A percentile compares a stretch with the other conserved stretches of the same genome.
Conservation (phyloP, 106 monocot genomes). For the Dendrobium officinale region DNA sequence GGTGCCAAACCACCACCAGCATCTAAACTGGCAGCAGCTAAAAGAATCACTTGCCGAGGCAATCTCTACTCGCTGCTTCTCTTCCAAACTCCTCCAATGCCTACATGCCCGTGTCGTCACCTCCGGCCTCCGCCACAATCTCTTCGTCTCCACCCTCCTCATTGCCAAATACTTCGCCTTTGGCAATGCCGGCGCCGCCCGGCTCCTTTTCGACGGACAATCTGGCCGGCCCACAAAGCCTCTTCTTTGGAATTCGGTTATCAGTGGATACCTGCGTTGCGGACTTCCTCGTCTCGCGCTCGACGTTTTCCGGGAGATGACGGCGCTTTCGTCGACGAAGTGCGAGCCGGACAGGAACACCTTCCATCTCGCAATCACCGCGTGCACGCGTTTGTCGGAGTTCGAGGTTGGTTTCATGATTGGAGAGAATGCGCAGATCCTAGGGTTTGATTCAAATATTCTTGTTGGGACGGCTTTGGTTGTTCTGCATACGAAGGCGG, state of each 20-base stretch:
- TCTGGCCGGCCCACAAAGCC: conserved; percentile 16
- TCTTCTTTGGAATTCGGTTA: conserved; percentile 65
- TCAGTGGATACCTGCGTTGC: conserved; percentile 36
- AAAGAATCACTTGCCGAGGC: conserved; percentile 55
- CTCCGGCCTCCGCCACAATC: conserved; percentile 45
- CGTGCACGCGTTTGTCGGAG: conserved; percentile 33
- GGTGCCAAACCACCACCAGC: background rate
- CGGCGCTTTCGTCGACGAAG: background rate
- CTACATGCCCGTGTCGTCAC: conserved; percentile 34
- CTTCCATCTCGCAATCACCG: conserved; percentile 48
- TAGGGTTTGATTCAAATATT: conserved; percentile 34
- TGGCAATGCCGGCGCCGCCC: conserved; percentile 16
- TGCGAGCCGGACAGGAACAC: conserved; percentile 43
- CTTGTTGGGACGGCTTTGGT: conserved; percentile 50
- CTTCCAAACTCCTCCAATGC: conserved; percentile 15
- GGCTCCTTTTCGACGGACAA: conserved; percentile 25
- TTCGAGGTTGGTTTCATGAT: conserved; percentile 33
- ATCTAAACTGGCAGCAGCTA: conserved; percentile 30
- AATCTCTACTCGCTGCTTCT: conserved; percentile 19
- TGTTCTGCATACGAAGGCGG: conserved; percentile 26
- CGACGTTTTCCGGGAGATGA: conserved; percentile 36
- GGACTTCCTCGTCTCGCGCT: conserved; percentile 23
- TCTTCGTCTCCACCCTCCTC: conserved; percentile 45
- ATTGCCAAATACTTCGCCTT: conserved; percentile 46
- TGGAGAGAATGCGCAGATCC: conserved; percentile 11